phyloP scores from a whole-genome alignment of 495 filamentous ascomycete species.

The Trichoderma orchidacearum region DNA sequence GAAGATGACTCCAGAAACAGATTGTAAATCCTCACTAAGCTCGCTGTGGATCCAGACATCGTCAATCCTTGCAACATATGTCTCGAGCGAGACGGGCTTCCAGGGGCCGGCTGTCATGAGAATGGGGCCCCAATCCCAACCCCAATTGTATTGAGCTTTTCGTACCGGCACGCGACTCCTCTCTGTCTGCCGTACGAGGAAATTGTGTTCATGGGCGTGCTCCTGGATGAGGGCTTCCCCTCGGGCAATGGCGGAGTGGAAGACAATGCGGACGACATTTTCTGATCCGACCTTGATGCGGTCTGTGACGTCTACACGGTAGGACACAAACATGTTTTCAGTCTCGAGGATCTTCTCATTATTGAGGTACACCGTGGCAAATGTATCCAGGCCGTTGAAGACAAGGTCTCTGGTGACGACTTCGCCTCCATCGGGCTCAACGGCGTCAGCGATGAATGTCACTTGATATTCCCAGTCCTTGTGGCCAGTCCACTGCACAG shows the following conservation, averaged over 20 bases:
- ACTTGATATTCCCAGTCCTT: constrained; percentile 40
- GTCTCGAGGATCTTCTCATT: constrained; percentile 40
- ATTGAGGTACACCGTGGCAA: constrained; percentile 53
- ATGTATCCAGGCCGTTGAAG: constrained; percentile 65
- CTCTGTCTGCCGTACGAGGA: constrained; percentile 32
- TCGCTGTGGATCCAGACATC: constrained; percentile 40
- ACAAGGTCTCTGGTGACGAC: constrained; percentile 34
- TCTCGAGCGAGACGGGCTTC: constrained; percentile 51
- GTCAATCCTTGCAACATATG: constrained; percentile 40
- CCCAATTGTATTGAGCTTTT: constrained; percentile 38
- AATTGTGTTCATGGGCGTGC: constrained; percentile 26
- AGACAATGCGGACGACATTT: constrained; percentile 21
- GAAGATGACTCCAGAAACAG: neutral
- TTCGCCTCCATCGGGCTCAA: constrained; percentile 9
- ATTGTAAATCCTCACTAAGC: constrained; percentile 15
- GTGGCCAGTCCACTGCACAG: constrained; percentile 55
- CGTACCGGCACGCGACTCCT: constrained; percentile 25
- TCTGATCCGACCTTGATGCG: constrained; percentile 22
- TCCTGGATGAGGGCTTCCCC: constrained; percentile 25
- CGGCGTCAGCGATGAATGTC: neutral
- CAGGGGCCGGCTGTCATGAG: constrained; percentile 64
- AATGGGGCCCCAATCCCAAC: constrained; percentile 75
- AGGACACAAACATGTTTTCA: constrained; percentile 57
- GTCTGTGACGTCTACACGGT: constrained; percentile 44
- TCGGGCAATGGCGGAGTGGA: constrained; percentile 24